phyloP scores from a whole-genome alignment of 805 yeast genomes.

The Candida xiaguanensis region DNA sequence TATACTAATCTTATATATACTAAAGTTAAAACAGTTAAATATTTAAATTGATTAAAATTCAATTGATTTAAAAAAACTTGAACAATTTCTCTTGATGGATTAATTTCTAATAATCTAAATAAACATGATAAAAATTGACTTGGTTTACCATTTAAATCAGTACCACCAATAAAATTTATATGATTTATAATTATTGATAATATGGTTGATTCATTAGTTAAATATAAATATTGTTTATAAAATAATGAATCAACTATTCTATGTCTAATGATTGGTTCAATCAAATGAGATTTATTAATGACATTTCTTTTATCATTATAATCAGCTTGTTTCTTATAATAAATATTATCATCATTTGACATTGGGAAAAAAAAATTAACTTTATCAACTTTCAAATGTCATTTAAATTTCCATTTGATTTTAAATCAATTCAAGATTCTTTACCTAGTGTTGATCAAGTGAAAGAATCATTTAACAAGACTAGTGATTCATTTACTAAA shows the following conservation, averaged over 20 bases:
- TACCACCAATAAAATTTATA: slow-evolving; percentile 53
- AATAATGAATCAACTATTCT: slow-evolving; percentile 41
- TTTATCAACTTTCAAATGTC: slow-evolving; percentile 22
- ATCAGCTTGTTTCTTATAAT: slow-evolving; percentile 16
- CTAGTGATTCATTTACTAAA: slow-evolving; percentile 43
- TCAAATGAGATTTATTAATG: slow-evolving; percentile 27
- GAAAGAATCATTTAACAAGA: slow-evolving; percentile 33
- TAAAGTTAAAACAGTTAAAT: slow-evolving; percentile 65
- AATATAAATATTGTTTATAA: slow-evolving; percentile 38
- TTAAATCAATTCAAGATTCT: slow-evolving; percentile 40
- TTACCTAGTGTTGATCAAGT: slow-evolving; percentile 38
- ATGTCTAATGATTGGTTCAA: slow-evolving; percentile 42
- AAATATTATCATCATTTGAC: background rate
- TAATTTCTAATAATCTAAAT: slow-evolving; percentile 71
- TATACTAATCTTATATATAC: slow-evolving; percentile 56
- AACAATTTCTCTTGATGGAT: slow-evolving; percentile 60
- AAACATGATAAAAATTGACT: slow-evolving; percentile 73
- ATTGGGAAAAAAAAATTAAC: background rate
- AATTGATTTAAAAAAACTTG: slow-evolving; percentile 52
- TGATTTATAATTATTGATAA: slow-evolving; percentile 30
- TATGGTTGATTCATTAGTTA: slow-evolving; percentile 39
- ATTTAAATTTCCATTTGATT: slow-evolving; percentile 36
- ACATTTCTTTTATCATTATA: slow-evolving; percentile 27
- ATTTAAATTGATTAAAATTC: slow-evolving; percentile 60
- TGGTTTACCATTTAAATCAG: slow-evolving; percentile 55